Evolutionary conservation across 495 filamentous ascomycete species (phyloP), one percentile per base, ranked within the genome.

Genomic region (Aspergillus coremiiformis): DNA sequence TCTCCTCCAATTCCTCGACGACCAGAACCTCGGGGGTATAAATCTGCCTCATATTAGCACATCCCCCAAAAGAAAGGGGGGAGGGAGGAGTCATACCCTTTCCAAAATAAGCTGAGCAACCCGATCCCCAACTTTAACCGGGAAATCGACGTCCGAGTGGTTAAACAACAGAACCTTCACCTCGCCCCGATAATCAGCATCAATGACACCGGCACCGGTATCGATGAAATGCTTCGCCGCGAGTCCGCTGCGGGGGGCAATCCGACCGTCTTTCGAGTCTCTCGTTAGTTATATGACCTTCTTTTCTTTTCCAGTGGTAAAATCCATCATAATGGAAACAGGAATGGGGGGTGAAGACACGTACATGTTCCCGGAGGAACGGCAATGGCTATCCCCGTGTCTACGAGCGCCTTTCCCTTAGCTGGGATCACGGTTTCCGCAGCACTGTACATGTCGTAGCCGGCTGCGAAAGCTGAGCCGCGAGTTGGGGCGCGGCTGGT

Each of bases 151-250:
- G 12, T 93, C 90, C 12, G 76, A 76, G 69, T 94, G 85, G 75
- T 98, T 98, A 64, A 96, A 96, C 33, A 98, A 78, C 59, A 98
- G 75, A 19, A 98, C 85, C 76, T 90, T 95, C 55, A 98, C 85
- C 54, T 86, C 87, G 15, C 93, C 93, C 21, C 93, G 81, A 75
- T 98, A 98, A 66, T 98, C 93, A 7, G 91, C 89, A 73, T 98
- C 93, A 63, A 98, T 95, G 47, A 98, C 93, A 27, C 93, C 93
- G 2, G 93, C 93, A 50, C 92, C 89, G 1, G 85, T 88, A 67
- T 96, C 89, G 66, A 98, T 96, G 74, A 88, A 89, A 72, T 95
- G 82, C 71, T 96, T 96, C 39, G 84, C 77, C 4, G 92, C 92
- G 50, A 98, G 84, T 32, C 93, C 93, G 43, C 86, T 92, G 45